Evolutionary conservation across 495 filamentous ascomycete species (phyloP).

Genomic region (Pseudoneurospora amorphoporcata): DNA sequence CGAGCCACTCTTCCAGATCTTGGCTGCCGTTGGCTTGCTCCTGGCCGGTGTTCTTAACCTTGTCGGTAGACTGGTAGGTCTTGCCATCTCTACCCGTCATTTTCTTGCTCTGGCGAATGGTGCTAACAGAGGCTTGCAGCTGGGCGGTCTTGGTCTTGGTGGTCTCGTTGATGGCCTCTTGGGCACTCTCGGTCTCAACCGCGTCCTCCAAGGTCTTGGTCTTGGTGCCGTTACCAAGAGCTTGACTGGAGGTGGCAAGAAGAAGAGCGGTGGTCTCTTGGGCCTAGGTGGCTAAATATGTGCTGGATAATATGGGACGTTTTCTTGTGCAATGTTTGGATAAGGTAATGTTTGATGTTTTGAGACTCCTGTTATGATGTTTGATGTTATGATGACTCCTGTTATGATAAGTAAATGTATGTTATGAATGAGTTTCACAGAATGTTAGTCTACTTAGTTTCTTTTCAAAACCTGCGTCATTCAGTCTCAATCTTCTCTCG

Average conservation of each 20-base stretch:
- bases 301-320: not conserved
- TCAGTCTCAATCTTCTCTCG: not conserved
- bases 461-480: not conserved
- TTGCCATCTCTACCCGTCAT: not conserved
- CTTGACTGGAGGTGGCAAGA: conserved; percentile 36
- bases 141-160: conserved; percentile 78
- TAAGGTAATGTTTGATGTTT: not conserved
- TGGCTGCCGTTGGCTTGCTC: conserved; percentile 80
- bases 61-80: conserved; percentile 54
- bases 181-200: conserved; percentile 69
- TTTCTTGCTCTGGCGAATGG: not conserved
- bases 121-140: conserved; percentile 19
- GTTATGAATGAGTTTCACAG: not conserved
- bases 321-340: not conserved
- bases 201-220: conserved; percentile 65
- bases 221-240: conserved; percentile 43
- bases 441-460: not conserved
- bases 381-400: no score
- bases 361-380: not conserved
- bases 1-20: conserved; percentile 85
- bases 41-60: conserved; percentile 73
- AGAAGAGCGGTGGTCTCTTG: conserved; percentile 24
- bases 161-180: conserved; percentile 69
- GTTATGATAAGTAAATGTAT: not conserved
- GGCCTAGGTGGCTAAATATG: conserved; percentile 15